Conservation (phyloP, 768 basidiomycete species). For the Boletus vinaceobasis region DNA sequence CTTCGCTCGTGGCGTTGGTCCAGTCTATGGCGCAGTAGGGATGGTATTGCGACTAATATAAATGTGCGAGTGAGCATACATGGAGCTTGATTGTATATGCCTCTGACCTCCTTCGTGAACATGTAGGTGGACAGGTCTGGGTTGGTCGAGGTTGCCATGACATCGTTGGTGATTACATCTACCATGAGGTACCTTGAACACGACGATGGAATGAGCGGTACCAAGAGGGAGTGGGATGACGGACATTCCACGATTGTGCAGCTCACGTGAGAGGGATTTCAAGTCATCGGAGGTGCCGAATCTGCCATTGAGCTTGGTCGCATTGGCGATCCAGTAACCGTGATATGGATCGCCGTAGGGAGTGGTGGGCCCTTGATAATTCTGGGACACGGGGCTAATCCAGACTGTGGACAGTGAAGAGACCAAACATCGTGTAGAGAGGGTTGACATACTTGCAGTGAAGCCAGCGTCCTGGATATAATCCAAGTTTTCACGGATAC, state of each 20-base stretch:
- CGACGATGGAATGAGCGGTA: neutral
- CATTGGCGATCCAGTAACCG: conserved; percentile 79
- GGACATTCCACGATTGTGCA: conserved; percentile 73
- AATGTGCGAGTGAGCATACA: conserved; percentile 3
- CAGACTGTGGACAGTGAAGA: conserved; percentile 47
- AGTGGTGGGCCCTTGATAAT: conserved; percentile 67
- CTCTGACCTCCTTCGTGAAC: conserved; percentile 58
- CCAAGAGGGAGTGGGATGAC: conserved; percentile 12
- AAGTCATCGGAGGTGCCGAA: conserved; percentile 77
- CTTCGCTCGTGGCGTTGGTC: conserved; percentile 64
- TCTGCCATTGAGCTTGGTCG: conserved; percentile 59
- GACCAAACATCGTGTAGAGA: neutral
- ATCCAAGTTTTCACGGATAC: conserved; percentile 72
- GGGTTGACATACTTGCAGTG: conserved; percentile 53
- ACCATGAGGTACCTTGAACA: conserved; percentile 70
- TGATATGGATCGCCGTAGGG: conserved; percentile 83
- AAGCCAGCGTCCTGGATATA: conserved; percentile 83
- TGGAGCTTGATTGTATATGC: neutral
- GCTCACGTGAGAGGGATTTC: conserved; percentile 57
- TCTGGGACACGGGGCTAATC: conserved; percentile 81
- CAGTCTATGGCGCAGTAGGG: conserved; percentile 74
- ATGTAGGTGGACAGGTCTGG: conserved; percentile 66
- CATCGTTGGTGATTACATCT: conserved; percentile 83
- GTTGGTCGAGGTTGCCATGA: conserved; percentile 63
- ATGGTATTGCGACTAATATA: conserved; percentile 61